Conservation (phyloP, 2,329 filamentous ascomycete genomes). For the Pyricularia pennisetigena region DNA sequence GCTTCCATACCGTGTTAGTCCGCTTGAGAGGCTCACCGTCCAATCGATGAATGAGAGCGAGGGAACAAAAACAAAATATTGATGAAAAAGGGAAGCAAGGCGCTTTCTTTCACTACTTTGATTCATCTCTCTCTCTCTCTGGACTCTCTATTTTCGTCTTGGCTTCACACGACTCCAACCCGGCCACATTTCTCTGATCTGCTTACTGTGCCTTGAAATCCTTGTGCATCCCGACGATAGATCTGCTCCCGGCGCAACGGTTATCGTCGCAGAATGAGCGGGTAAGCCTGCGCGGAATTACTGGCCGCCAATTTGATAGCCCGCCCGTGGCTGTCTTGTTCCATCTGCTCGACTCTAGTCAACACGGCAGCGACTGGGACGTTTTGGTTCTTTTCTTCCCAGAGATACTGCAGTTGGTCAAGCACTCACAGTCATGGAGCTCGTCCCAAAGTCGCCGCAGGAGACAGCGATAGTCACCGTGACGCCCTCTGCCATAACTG, state of each 20-base stretch:
- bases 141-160: background rate
- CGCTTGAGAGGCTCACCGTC: background rate
- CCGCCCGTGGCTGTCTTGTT: background rate
- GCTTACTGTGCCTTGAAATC: background rate
- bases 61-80: background rate
- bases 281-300: background rate
- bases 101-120: background rate
- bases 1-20: background rate
- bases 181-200: background rate
- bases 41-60: background rate
- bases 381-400: background rate
- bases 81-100: background rate
- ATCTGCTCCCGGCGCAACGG: background rate
- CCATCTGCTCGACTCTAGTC: background rate
- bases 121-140: background rate
- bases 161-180: background rate
- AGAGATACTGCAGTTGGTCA: background rate
- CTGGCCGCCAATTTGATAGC: background rate
- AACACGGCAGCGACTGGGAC: background rate
- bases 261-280: background rate
- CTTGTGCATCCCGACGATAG: background rate
- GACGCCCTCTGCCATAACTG: background rate
- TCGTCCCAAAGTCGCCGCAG: background rate
- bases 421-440: background rate
- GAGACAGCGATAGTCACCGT: background rate